Evolutionary conservation across 2,329 filamentous ascomycete genomes (phyloP), one percentile per base, ranked within the genome.

Genomic region (Ophiocordyceps camponoti-saundersi): DNA sequence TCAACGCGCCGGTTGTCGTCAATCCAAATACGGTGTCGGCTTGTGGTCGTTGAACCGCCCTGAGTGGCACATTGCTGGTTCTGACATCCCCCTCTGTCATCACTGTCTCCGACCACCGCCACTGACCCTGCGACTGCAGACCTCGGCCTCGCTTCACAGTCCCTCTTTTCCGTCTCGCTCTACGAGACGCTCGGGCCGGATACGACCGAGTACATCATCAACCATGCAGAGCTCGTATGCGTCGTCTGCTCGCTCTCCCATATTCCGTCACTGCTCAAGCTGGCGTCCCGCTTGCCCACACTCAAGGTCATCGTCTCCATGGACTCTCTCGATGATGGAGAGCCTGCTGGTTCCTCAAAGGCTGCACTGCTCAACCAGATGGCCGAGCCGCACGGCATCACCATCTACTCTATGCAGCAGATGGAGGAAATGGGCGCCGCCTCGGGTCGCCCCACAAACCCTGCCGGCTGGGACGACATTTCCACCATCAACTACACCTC

Each of bases 101-200:
- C 34, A 2, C 18, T 6, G 20, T 20, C 30, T 8, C 26, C 10
- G 4, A 23, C n/a, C 41, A 6, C 22, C 6, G 21, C 22, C 11
- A 15, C 41, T 26, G 20, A 42, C 20, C 15, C 39, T 10, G 20
- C 12, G n/a, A 18, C 36, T 18, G 10, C n/a, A 86, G 90, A 96
- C 70, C 69, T 96, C 58, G 92, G 79, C 39, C 81, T 85, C 60
- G 79, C 85, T 67, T 92, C 88, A 13, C 92, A 96, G 64, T 78
- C 82, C 8, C 77, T 96, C 29, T 96, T 75, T 66, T 85, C 83
- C 21, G 88, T 98, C 47, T 95, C 90, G 6, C 81, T 98, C 45
- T 98, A 98, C 69, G 92, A 96, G 64, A 95, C 90, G 13, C 77
- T 98, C 6, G 90, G 90, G 11, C 82, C 90, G 13, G 86, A 95